Percentiles rank a stretch among this genome's conserved stretches.
phyloP scores from a whole-genome alignment of 2,329 filamentous ascomycete species.

The Sodiomyces alkalinus region DNA sequence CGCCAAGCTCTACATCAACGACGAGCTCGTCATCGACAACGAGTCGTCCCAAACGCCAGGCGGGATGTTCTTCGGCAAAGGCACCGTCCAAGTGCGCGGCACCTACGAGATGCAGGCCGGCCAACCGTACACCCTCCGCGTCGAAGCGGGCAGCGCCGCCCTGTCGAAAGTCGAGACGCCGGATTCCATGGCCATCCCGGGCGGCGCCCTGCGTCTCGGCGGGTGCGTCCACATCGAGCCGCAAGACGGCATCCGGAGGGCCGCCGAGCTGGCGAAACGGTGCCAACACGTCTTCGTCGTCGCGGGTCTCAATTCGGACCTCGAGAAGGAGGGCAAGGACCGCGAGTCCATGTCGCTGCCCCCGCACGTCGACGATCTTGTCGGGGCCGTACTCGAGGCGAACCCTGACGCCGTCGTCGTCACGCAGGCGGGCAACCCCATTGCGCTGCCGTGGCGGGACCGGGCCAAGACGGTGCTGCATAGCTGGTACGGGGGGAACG shows the following conservation, averaged over 20 bases:
- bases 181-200: background rate
- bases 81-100: constrained; percentile 19
- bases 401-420: background rate
- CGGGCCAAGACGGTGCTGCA: constrained; percentile 3
- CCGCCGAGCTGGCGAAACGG: constrained; percentile 25
- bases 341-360: background rate
- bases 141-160: constrained; percentile 12
- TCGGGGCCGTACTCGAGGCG: background rate
- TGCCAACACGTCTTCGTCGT: constrained; percentile 39
- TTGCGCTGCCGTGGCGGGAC: constrained; percentile 1
- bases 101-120: constrained; percentile 10
- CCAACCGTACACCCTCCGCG: constrained; percentile 13
- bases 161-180: constrained; percentile 6
- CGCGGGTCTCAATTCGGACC: constrained; percentile 37
- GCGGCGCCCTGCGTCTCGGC: constrained; percentile 3
- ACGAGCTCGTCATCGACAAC: constrained; percentile 15
- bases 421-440: constrained; percentile 1
- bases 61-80: constrained; percentile 7
- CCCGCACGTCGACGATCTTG: background rate
- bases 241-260: constrained; percentile 5
- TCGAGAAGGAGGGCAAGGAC: constrained; percentile 1
- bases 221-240: constrained; percentile 2
- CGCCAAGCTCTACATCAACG: constrained; percentile 16
- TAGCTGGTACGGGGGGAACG: constrained; percentile 5
- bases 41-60: constrained; percentile 12